Base-by-base conservation (phyloP, 495 filamentous ascomycete species). In the Aspergillus ostianus region DNA sequence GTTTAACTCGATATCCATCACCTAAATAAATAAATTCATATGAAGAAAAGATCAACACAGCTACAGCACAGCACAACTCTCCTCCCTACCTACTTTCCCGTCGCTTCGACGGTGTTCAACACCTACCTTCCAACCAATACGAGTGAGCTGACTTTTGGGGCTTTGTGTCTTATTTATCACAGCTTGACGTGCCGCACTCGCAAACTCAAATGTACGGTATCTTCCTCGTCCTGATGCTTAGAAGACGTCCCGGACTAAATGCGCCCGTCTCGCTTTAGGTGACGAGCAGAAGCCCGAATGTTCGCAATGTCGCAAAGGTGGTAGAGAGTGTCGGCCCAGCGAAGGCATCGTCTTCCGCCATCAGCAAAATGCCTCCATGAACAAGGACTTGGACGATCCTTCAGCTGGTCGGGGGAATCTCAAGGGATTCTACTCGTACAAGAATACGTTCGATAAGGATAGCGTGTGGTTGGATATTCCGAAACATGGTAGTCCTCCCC, bases 321-420 rank as follows among this genome's bases (percentile, higher is more conserved):
- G 77, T 10, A 75, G 86, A 61, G 78, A 84, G 65, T 89, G 86
- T 68, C 77, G 80, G 21, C 84, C 83, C 13, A 84, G 83, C 62
- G 82, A 84, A 59, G 85, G 85, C 46, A 81, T 88, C 55, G 80
- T 87, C 19, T 89, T 88, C 65, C 80, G 86, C 41, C 86, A 89
- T 70, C 86, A 89, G 64, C 86, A 89, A 67, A 89, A 89, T 80
- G 85, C 86, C 4, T 87, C 85, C 8, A 86, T 89, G 85, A 89
- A 88, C 57, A 76, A 80, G 8, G 61, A 66, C 26, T 65, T 65
- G 20, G 72, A 71, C 5, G 66, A 66, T 15, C 69, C 78, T 6
- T 70, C 71, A 15, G 73, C 72, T 57, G 80, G 76, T 19, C 73
- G 71, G 19, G 74, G 72, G 0, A 77, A 70, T 57, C 71, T 89